Base-by-base conservation (phyloP, 2,329 filamentous ascomycete genomes). In the Sarocladium strictum region DNA sequence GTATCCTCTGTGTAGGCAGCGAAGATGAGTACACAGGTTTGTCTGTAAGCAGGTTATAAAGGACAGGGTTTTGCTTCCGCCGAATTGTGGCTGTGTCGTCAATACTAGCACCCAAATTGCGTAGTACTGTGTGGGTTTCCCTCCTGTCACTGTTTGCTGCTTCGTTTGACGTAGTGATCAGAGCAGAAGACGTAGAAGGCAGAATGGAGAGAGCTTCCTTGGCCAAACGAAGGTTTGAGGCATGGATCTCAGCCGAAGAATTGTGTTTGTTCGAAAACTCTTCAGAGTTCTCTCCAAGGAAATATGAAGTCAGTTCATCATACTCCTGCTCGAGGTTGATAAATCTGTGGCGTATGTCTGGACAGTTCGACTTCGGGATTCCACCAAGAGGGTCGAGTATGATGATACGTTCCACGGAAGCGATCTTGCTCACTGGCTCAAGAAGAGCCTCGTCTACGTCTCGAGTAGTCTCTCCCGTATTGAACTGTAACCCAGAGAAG, bases 261-360 rank as follows among this genome's bases (percentile, higher is more conserved):
- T 14, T 59, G 57, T 53, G 58, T 56, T 62, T 71, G 65, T 37
- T 62, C 74, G 59, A 7, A 59, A 58, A 14, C 29, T 21, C 63
- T 35, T 5, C 24, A 63, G 63, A 23, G 62, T 33, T 66, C 60
- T 6, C 63, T 61, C 2, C 63, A 63, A 51, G 67, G 24, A 96
- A 75, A 60, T 90, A 81, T 15, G 78, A 69, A 57, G 82, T 77
- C 50, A 96, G 86, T 24, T 80, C 73, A 1, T 81, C 75, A 60
- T 88, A 96, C 66, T 99, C 93, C 65, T 97, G 91, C 65, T 95
- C 88, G 55, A 99, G 78, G 62, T 99, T 99, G 65, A 99, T 82
- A 65, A 97, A 97, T 33, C 73, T 64, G 54, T 76, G 73, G 29
- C 66, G 66, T 19, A 67, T 63, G 2, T 65, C 65, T 2, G 67